Conservation (phyloP, 2,329 filamentous ascomycete genomes). For the Nigrospora osmanthi region DNA sequence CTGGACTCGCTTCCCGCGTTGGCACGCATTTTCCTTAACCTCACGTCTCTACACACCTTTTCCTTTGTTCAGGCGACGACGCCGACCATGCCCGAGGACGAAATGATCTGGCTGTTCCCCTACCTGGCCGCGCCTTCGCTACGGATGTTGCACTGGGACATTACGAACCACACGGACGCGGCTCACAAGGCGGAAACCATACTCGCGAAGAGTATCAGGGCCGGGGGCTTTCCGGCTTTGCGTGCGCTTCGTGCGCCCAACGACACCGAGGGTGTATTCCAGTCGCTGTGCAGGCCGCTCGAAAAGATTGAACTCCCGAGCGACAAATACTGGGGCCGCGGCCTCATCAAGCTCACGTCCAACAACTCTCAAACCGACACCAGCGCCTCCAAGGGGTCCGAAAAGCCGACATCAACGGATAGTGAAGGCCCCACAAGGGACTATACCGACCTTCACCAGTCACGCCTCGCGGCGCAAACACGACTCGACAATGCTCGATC, state of each 20-base stretch:
- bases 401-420: slow-evolving; percentile 10
- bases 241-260: slow-evolving; percentile 54
- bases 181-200: slow-evolving; percentile 49
- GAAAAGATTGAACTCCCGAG: slow-evolving; percentile 43
- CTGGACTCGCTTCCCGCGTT: slow-evolving; percentile 49
- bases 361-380: slow-evolving; percentile 10
- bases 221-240: slow-evolving; percentile 55
- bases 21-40: slow-evolving; percentile 50
- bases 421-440: not conserved
- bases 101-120: slow-evolving; percentile 55
- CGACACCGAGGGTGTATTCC: slow-evolving; percentile 62
- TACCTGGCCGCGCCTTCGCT: slow-evolving; percentile 51
- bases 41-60: slow-evolving; percentile 39
- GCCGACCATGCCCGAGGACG: slow-evolving; percentile 46
- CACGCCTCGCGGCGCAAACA: slow-evolving; percentile 57
- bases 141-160: slow-evolving; percentile 54
- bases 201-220: slow-evolving; percentile 54
- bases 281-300: slow-evolving; percentile 58
- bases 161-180: slow-evolving; percentile 40
- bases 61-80: slow-evolving; percentile 46
- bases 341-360: slow-evolving; percentile 26
- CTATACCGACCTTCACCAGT: slow-evolving; percentile 29
- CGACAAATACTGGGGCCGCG: slow-evolving; percentile 36
- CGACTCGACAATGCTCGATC: slow-evolving; percentile 52
- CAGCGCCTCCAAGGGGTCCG: slow-evolving; percentile 22